phyloP scores from a whole-genome alignment of 2,329 filamentous ascomycete genomes.

The Fusarium falciforme region DNA sequence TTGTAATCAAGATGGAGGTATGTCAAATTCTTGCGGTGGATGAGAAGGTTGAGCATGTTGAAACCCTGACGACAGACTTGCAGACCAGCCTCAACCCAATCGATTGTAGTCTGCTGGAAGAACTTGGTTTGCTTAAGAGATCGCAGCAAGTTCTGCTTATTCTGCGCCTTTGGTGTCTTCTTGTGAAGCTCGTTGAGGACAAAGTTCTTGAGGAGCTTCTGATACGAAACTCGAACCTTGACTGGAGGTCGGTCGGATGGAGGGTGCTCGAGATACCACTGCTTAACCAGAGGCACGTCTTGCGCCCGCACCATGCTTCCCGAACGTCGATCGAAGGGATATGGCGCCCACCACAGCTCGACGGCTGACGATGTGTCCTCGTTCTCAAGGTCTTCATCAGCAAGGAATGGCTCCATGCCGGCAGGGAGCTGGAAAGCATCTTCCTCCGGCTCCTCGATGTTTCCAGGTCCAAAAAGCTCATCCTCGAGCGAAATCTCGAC shows the following conservation, averaged over 20 bases:
- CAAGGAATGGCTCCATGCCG: constrained; percentile 87
- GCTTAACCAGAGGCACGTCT: constrained; percentile 96
- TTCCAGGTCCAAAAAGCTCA: constrained; percentile 86
- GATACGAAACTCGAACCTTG: constrained; percentile 97
- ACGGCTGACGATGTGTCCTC: constrained; percentile 92
- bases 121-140: constrained; percentile 97
- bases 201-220: constrained; percentile 95
- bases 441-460: constrained; percentile 79
- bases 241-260: constrained; percentile 87
- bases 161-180: constrained; percentile 93
- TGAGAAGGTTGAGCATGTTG: constrained; percentile 98
- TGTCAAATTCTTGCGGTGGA: constrained; percentile 97
- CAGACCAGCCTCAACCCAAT: constrained; percentile 98
- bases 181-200: constrained; percentile 97
- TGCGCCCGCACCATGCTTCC: constrained; percentile 97
- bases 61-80: constrained; percentile 98
- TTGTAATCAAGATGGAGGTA: constrained; percentile 99
- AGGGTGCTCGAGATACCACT: constrained; percentile 98
- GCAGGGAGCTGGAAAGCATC: constrained; percentile 86
- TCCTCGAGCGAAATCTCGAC: constrained; percentile 93
- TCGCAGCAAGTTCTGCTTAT: constrained; percentile 90
- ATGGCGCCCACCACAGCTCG: constrained; percentile 97
- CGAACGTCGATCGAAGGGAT: constrained; percentile 92
- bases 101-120: constrained; percentile 99
- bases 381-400: constrained; percentile 88